phyloP scores from a whole-genome alignment of 345 rosid genomes.

The Turnera subulata region DNA sequence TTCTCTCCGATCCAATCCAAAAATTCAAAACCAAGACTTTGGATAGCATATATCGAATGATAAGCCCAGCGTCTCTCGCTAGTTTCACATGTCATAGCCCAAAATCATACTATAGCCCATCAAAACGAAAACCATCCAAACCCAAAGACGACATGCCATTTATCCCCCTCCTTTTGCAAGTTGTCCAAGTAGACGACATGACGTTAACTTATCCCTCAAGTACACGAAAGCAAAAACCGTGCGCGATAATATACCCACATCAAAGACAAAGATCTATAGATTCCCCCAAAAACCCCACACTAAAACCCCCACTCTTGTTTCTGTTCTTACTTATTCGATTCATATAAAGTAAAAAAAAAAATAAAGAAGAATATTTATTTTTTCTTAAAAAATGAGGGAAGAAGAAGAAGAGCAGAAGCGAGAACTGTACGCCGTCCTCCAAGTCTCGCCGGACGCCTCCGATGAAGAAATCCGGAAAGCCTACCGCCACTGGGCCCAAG shows the following conservation, averaged over 20 bases:
- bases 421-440: conserved; percentile 80
- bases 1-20: too few relatives aligned
- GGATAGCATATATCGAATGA: too few relatives aligned
- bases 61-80: too few relatives aligned
- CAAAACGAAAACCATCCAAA: too few relatives aligned
- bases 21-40: too few relatives aligned
- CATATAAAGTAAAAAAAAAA: not conserved
- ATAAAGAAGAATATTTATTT: not conserved
- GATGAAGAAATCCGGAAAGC: conserved; percentile 85
- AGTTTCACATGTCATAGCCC: too few relatives aligned
- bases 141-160: too few relatives aligned
- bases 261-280: not conserved
- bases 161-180: too few relatives aligned
- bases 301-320: not conserved
- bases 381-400: conserved; percentile 4
- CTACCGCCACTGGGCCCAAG: conserved; percentile 96
- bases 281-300: not conserved
- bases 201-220: too few relatives aligned
- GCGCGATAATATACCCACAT: not conserved
- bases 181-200: too few relatives aligned
- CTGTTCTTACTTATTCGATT: not conserved
- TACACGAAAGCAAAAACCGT: not conserved
- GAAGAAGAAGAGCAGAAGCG: conserved; percentile 26
- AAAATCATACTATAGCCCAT: too few relatives aligned
- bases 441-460: conserved; percentile 89